Evolutionary conservation across 192 early-diverging fungal genomes (phyloP).

Genomic region (Endogone sp.): DNA sequence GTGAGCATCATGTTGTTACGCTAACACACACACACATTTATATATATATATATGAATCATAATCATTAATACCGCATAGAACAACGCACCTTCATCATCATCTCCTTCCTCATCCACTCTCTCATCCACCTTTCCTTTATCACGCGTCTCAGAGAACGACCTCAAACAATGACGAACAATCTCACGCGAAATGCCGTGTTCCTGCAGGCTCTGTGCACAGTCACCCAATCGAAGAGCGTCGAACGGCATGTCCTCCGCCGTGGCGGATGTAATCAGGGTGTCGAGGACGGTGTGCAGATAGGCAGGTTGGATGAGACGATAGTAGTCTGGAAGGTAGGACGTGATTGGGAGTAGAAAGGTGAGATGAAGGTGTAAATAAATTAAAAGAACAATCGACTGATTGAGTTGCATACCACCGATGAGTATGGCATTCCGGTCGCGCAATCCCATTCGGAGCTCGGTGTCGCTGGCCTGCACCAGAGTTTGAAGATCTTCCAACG

Average conservation of each 20-base stretch:
- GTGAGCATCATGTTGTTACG: too few relatives aligned
- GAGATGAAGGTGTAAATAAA: too few relatives aligned
- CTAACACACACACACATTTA: too few relatives aligned
- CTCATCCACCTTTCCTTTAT: neutral
- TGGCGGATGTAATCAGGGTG: constrained; percentile 11
- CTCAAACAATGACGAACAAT: neutral
- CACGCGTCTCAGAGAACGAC: neutral
- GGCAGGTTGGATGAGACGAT: constrained; percentile 14
- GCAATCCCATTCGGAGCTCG: constrained; percentile 34
- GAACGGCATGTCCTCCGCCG: constrained; percentile 12
- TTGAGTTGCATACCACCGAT: constrained; percentile 29
- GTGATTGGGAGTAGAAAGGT: neutral
- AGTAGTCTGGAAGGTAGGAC: constrained; percentile 7
- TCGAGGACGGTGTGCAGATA: constrained; percentile 24
- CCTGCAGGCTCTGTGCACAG: neutral
- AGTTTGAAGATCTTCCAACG: constrained; percentile 28
- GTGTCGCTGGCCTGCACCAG: constrained; percentile 44
- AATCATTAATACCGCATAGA: neutral
- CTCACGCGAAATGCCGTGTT: neutral
- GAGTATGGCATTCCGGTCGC: constrained; percentile 29
- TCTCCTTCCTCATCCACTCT: neutral
- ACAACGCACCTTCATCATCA: neutral
- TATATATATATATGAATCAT: too few relatives aligned
- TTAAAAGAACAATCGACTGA: too few relatives aligned
- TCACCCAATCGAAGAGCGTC: neutral